Conservation (phyloP, 768 basidiomycete genomes). For the Lepiota venenata region DNA sequence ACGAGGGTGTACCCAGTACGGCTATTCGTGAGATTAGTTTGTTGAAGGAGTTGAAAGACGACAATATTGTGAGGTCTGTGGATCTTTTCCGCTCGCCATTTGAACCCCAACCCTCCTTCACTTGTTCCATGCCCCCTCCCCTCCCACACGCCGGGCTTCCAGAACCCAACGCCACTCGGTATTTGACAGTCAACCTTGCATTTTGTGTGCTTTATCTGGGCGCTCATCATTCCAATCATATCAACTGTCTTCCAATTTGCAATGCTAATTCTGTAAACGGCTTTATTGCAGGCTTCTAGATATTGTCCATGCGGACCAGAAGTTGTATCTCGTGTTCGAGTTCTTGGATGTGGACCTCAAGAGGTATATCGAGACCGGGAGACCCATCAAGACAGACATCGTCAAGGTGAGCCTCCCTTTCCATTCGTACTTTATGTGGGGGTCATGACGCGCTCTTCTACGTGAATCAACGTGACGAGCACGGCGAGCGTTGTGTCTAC, state of each 20-base stretch:
- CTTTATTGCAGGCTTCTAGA: slow-evolving; percentile 70
- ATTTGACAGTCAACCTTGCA: neutral
- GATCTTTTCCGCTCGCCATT: slow-evolving; percentile 1
- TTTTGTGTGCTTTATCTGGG: slow-evolving; percentile 6
- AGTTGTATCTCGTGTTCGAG: slow-evolving; percentile 97
- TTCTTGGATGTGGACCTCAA: slow-evolving; percentile 97
- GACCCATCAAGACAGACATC: slow-evolving; percentile 68
- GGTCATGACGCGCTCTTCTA: neutral
- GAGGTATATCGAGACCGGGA: slow-evolving; percentile 91
- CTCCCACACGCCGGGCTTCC: slow-evolving; percentile 2
- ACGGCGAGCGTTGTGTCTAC: neutral
- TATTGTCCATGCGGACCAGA: slow-evolving; percentile 96
- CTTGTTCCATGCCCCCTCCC: slow-evolving; percentile 4
- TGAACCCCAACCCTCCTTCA: neutral
- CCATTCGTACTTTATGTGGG: neutral
- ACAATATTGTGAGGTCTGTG: slow-evolving; percentile 87
- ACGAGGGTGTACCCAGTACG: slow-evolving; percentile 97
- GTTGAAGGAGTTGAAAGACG: slow-evolving; percentile 94
- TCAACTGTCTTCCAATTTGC: slow-evolving; percentile 2
- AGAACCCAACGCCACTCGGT: neutral
- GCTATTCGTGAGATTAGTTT: slow-evolving; percentile 98
- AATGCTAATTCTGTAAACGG: neutral
- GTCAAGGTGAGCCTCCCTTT: slow-evolving; percentile 65
- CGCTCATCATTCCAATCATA: slow-evolving; percentile 10
- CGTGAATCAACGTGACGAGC: neutral